Evolutionary conservation across 1,139 yeast species (phyloP), one percentile per base, ranked within the genome.

Genomic region (Candida glucosophila): DNA sequence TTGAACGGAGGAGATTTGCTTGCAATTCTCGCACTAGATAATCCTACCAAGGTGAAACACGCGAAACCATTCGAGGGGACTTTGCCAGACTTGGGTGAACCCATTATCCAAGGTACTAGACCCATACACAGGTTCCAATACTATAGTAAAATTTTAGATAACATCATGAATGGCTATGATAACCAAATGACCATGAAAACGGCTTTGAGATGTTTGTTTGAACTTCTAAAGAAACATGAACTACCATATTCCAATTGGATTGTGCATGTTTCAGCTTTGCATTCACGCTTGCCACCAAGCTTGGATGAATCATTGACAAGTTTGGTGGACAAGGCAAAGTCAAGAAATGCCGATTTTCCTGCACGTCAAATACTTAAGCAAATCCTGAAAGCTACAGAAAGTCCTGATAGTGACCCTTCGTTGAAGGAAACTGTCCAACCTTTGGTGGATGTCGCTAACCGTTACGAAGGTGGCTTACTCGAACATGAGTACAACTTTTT

Each of bases 1-100:
- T 80, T 90, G 34, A 75, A 75, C 44, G 96, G 97, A 25, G 98
- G 98, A 58, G 98, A 90, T 49, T 88, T 92, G 36, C 73, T 90
- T 49, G 98, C 97, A 17, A 90, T 90, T 36, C 67, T 90, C 41
- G 79, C 96, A 16, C 67, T 90, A 34, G 98, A 92, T 51, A 98
- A 90, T 52, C 97, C 98, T 35, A 77, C 95, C 5, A 86, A 85
- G 61, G 98, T 90, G 29, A 90, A 90, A 55, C 98, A 88, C 48
- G 98, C 99, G 25, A 63, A 78, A 51, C 95, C 97, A 25, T 90
- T 72, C 46, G 95, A 86, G 54, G 97, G 96, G 26, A 86, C 93
- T 45, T 65, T 92, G 39, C 97, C 96, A 13, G 83, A 77, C 18
- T 62, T 78, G 40, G 97, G 97, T 29, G 67, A 81, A 19, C 94